Conservation (phyloP, 371 early-diverging fungal species). For the Mortierella sp. region DNA sequence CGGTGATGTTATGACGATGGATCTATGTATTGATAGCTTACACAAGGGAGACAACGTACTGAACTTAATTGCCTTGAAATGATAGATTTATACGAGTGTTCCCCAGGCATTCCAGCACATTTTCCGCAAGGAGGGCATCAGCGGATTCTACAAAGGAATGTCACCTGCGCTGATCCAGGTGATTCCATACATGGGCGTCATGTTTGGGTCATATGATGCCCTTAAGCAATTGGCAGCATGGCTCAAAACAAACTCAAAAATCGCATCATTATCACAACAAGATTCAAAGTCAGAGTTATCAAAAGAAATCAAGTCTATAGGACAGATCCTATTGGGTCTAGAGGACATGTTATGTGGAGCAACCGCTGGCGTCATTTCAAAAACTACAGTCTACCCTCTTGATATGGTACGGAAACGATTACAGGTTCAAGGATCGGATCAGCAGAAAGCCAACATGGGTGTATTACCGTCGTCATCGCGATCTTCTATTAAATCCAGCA, state of each 20-base stretch:
- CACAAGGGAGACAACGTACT: background rate
- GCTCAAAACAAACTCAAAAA: slow-evolving; percentile 22
- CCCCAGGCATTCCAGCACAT: slow-evolving; percentile 75
- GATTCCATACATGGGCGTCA: slow-evolving; percentile 93
- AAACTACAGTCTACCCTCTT: slow-evolving; percentile 90
- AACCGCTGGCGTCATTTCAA: slow-evolving; percentile 84
- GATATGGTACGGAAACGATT: slow-evolving; percentile 87
- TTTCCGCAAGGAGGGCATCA: slow-evolving; percentile 75
- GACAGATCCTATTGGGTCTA: slow-evolving; percentile 40
- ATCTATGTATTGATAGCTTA: too few relatives aligned
- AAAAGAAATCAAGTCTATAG: slow-evolving; percentile 14
- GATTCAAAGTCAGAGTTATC: background rate
- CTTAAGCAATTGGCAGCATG: slow-evolving; percentile 62
- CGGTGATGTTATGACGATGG: too few relatives aligned
- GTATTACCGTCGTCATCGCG: slow-evolving; percentile 38
- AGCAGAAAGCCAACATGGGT: slow-evolving; percentile 14
- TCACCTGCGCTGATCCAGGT: slow-evolving; percentile 88
- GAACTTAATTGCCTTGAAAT: background rate
- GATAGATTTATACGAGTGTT: slow-evolving; percentile 72
- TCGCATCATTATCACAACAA: background rate
- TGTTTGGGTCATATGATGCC: slow-evolving; percentile 82
- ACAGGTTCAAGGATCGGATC: slow-evolving; percentile 60
- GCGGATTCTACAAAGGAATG: slow-evolving; percentile 91
- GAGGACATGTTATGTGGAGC: slow-evolving; percentile 87
- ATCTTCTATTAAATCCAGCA: slow-evolving; percentile 1